phyloP scores from a whole-genome alignment of 225 moss, liverwort and hornwort genomes.

The Physcomitrellopsis africana region DNA sequence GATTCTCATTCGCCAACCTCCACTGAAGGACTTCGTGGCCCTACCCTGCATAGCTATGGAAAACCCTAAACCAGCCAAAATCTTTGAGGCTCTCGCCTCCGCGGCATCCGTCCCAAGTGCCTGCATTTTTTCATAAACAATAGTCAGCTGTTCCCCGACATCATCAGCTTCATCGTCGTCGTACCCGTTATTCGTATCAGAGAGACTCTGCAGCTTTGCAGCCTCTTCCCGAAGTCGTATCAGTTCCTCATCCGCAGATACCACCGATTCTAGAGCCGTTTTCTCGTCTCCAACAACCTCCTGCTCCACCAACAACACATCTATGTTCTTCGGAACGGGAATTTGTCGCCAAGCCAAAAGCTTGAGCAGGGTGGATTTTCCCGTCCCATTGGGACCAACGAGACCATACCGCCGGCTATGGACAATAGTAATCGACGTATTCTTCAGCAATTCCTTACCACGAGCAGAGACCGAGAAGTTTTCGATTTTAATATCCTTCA shows the following conservation, averaged over 20 bases:
- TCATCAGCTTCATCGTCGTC: conserved; percentile 46
- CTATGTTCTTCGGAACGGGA: conserved; percentile 96
- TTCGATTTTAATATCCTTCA: conserved; percentile 88
- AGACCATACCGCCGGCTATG: conserved; percentile 91
- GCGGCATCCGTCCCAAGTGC: conserved; percentile 80
- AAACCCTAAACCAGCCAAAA: conserved; percentile 92
- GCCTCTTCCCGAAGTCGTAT: conserved; percentile 68
- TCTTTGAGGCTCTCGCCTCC: conserved; percentile 85
- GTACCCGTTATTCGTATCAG: conserved; percentile 31
- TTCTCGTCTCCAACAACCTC: conserved; percentile 92
- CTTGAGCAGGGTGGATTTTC: conserved; percentile 91
- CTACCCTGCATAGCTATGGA: conserved; percentile 83
- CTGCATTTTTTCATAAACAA: conserved; percentile 85
- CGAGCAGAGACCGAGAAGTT: conserved; percentile 92
- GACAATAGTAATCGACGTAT: conserved; percentile 80
- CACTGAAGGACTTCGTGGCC: conserved; percentile 90
- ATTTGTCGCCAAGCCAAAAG: conserved; percentile 95
- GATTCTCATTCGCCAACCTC: conserved; percentile 98
- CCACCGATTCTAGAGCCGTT: conserved; percentile 75
- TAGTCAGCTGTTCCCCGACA: conserved; percentile 69
- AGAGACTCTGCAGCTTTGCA: conserved; percentile 59
- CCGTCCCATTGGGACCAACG: conserved; percentile 93
- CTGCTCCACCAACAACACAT: conserved; percentile 92
- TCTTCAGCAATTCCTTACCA: conserved; percentile 83
- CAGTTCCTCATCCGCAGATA: conserved; percentile 88